Evolutionary conservation across 1,139 yeast species (phyloP).

Genomic region (Saccharomyces pastorianus): DNA sequence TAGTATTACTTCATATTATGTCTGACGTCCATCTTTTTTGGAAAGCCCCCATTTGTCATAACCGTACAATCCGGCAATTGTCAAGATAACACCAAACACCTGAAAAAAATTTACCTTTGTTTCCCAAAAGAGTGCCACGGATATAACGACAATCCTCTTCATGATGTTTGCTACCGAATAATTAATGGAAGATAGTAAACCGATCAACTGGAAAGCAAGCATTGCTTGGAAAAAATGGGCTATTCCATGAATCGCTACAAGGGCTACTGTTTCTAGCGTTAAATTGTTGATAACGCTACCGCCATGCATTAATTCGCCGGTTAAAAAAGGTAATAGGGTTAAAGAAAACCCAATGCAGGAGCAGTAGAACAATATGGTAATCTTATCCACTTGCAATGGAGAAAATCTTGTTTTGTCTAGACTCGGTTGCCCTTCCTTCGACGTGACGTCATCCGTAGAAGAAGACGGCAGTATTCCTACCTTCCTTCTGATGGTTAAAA

Average conservation of each 20-base stretch:
- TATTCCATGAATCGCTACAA: conserved; percentile 56
- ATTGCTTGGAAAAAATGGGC: conserved; percentile 81
- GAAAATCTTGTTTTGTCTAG: background rate
- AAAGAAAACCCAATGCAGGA: conserved; percentile 70
- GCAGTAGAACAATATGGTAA: conserved; percentile 76
- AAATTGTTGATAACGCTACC: conserved; percentile 29
- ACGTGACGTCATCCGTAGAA: background rate
- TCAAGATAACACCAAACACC: conserved; percentile 60
- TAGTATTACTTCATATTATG: background rate
- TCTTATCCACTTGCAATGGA: conserved; percentile 50
- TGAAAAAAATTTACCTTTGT: conserved; percentile 51
- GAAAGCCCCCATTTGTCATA: conserved; percentile 42
- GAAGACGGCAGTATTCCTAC: conserved; percentile 21
- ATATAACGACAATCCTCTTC: conserved; percentile 78
- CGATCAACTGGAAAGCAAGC: conserved; percentile 82
- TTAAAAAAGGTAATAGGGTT: conserved; percentile 70
- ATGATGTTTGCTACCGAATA: conserved; percentile 85
- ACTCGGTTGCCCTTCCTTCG: background rate
- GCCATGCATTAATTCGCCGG: conserved; percentile 29
- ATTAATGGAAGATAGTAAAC: conserved; percentile 77
- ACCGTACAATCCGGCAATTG: conserved; percentile 55
- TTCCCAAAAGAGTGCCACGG: conserved; percentile 75
- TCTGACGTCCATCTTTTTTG: conserved; percentile 1
- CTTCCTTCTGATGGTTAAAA: conserved; percentile 48
- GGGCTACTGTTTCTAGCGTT: conserved; percentile 29